Evolutionary conservation across 1,139 yeast genomes (phyloP).

Genomic region (Sugiyamaella japonica): DNA sequence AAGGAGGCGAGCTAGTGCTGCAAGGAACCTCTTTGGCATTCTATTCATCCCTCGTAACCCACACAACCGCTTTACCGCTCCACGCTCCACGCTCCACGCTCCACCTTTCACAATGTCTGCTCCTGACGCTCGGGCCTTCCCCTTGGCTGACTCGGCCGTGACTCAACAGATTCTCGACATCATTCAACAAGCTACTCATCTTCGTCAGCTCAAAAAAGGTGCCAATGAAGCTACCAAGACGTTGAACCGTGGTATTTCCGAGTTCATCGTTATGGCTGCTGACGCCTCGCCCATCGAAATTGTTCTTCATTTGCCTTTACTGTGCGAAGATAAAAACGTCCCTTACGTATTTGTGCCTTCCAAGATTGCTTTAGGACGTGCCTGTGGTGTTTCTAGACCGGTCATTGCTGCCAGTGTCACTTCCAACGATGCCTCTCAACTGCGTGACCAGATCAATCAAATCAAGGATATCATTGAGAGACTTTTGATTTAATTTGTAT

Average conservation of each 20-base stretch:
- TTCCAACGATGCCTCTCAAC: constrained; percentile 96
- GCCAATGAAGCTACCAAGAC: constrained; percentile 99
- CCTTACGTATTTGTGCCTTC: constrained; percentile 99
- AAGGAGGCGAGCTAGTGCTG: constrained; percentile 18
- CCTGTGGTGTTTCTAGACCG: constrained; percentile 99
- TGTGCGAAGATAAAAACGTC: constrained; percentile 99
- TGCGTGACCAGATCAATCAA: constrained; percentile 94
- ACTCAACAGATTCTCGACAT: constrained; percentile 97
- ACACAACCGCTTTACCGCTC: background rate
- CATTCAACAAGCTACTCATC: constrained; percentile 96
- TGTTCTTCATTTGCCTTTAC: constrained; percentile 92
- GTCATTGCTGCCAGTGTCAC: constrained; percentile 99
- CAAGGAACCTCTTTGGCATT: constrained; percentile 15
- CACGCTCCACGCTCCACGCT: background rate
- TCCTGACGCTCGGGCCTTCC: constrained; percentile 71
- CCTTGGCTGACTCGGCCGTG: constrained; percentile 94
- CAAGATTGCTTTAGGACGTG: constrained; percentile 98
- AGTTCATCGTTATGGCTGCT: constrained; percentile 99
- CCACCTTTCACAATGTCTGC: constrained; percentile 25
- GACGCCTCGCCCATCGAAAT: constrained; percentile 99
- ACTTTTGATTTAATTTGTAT: constrained; percentile 68
- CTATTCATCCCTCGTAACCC: background rate
- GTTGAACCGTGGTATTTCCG: constrained; percentile 98
- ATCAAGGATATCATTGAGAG: constrained; percentile 99
- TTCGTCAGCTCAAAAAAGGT: constrained; percentile 99